A percentile compares a stretch with the other conserved stretches of the same genome.
phyloP scores from a whole-genome alignment of 495 filamentous ascomycete species.

The Glarea lozoyensis region DNA sequence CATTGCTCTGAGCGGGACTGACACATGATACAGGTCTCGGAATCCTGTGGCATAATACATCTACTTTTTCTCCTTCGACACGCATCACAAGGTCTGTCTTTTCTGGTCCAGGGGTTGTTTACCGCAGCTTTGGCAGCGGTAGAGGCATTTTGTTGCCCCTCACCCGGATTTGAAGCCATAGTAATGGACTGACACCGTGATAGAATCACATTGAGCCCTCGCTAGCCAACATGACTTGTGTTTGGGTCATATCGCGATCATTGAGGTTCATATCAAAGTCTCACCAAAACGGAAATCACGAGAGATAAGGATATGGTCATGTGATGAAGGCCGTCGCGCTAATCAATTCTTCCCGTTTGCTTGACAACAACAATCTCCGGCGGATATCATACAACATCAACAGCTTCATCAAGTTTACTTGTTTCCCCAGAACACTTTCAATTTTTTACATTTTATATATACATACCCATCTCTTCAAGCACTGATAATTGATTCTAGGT shows the following conservation, averaged over 20 bases:
- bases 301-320: neutral
- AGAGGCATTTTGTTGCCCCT: constrained; percentile 8
- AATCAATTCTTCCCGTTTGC: too few species aligned
- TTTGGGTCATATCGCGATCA: neutral
- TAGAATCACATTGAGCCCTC: neutral
- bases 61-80: constrained; percentile 79
- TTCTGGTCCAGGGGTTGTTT: constrained; percentile 32
- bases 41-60: constrained; percentile 75
- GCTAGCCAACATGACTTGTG: neutral
- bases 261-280: neutral
- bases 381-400: too few species aligned
- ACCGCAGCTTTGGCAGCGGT: constrained; percentile 34
- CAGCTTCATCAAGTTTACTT: too few species aligned
- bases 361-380: too few species aligned
- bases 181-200: neutral
- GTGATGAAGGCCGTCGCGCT: neutral
- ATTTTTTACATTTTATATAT: too few species aligned
- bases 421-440: too few species aligned
- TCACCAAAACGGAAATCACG: neutral
- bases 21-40: constrained; percentile 53
- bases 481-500: neutral
- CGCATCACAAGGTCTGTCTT: constrained; percentile 38
- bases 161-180: neutral
- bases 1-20: constrained; percentile 51
- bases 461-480: neutral